Conservation (phyloP, 805 yeast species). For the Candida arabinofermentans region DNA sequence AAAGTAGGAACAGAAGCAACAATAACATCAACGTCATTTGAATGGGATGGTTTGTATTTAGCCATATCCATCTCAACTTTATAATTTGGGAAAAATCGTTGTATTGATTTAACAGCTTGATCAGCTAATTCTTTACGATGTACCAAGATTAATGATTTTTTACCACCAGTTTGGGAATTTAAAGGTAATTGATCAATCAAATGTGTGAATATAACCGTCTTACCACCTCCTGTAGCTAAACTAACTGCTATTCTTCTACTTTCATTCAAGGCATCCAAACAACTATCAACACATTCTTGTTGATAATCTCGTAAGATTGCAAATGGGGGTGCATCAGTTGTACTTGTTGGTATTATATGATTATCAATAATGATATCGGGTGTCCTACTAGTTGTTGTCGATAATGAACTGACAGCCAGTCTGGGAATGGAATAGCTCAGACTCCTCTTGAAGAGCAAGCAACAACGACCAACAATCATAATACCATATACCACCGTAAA, state of each 20-base stretch:
- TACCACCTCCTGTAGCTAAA: slow-evolving; percentile 93
- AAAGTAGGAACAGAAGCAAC: slow-evolving; percentile 78
- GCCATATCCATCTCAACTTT: slow-evolving; percentile 72
- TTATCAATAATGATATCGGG: not conserved
- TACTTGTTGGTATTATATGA: not conserved
- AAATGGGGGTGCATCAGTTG: not conserved
- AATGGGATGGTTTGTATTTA: slow-evolving; percentile 34
- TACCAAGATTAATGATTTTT: slow-evolving; percentile 59
- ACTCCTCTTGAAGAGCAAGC: too few relatives aligned
- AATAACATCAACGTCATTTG: slow-evolving; percentile 51
- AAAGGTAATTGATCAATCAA: slow-evolving; percentile 39
- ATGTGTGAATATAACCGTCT: slow-evolving; percentile 73
- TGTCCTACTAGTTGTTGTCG: not conserved
- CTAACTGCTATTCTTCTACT: slow-evolving; percentile 68
- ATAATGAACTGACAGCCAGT: too few relatives aligned
- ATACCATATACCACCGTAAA: too few relatives aligned
- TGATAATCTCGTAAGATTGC: slow-evolving; percentile 47
- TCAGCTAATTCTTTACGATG: slow-evolving; percentile 75
- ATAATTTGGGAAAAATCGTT: slow-evolving; percentile 43
- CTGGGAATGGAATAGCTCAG: too few relatives aligned
- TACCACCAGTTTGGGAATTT: slow-evolving; percentile 27
- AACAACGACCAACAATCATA: too few relatives aligned
- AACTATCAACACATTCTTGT: slow-evolving; percentile 57
- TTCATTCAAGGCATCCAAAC: slow-evolving; percentile 42
- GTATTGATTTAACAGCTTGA: slow-evolving; percentile 59